phyloP scores from a whole-genome alignment of 2,329 filamentous ascomycete genomes.

The Chaetothyriales sp. region DNA sequence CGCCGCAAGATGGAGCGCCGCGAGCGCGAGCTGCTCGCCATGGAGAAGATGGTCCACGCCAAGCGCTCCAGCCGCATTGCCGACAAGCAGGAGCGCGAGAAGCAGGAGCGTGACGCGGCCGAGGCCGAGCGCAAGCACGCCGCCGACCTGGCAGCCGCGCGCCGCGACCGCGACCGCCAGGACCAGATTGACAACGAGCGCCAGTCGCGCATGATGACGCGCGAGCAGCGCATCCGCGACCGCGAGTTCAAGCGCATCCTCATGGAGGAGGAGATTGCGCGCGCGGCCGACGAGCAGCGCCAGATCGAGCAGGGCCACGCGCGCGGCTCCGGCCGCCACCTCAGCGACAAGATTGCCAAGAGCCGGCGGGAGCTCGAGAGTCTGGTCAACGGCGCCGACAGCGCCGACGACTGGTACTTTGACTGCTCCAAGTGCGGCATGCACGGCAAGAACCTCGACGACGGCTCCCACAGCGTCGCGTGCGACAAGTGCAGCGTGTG shows the following conservation, averaged over 20 bases:
- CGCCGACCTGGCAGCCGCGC: slow-evolving; percentile 50
- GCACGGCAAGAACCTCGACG: slow-evolving; percentile 76
- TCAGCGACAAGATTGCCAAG: slow-evolving; percentile 70
- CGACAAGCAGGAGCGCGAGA: slow-evolving; percentile 63
- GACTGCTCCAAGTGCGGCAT: slow-evolving; percentile 81
- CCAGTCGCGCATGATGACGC: slow-evolving; percentile 64
- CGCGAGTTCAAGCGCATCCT: slow-evolving; percentile 70
- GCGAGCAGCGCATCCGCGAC: slow-evolving; percentile 74
- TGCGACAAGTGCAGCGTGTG: slow-evolving; percentile 91
- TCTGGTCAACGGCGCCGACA: slow-evolving; percentile 59
- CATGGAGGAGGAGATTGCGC: slow-evolving; percentile 70
- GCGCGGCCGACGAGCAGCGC: slow-evolving; percentile 62
- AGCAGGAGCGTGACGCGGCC: slow-evolving; percentile 54
- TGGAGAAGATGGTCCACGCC: slow-evolving; percentile 81
- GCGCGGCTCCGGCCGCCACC: slow-evolving; percentile 62
- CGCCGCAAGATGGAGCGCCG: slow-evolving; percentile 60
- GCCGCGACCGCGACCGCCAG: slow-evolving; percentile 44
- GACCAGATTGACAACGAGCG: slow-evolving; percentile 60
- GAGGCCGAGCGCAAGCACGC: slow-evolving; percentile 57
- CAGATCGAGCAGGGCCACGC: slow-evolving; percentile 41
- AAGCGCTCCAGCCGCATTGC: slow-evolving; percentile 89
- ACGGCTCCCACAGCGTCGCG: slow-evolving; percentile 83
- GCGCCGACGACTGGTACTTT: slow-evolving; percentile 81
- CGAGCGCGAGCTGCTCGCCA: slow-evolving; percentile 64
- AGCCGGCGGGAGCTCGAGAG: slow-evolving; percentile 63